Base-by-base conservation (phyloP, 139 green algal genomes). In the Chlamydomonas incerta region DNA sequence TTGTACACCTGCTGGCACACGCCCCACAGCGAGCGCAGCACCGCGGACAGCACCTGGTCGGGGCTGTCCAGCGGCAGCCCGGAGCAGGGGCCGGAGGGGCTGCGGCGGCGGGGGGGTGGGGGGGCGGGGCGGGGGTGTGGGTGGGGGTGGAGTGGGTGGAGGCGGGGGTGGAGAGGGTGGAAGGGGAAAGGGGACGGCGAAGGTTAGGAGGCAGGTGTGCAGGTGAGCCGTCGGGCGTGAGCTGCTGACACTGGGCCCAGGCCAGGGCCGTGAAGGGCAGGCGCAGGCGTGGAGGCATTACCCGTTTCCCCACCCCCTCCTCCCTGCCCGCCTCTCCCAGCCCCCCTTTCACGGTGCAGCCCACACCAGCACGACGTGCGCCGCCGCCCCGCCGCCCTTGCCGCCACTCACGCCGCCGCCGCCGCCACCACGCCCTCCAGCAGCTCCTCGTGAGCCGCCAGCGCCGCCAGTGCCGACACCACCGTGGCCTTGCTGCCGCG, bases 371-470 rank as follows among this genome's bases (percentile, higher is more conserved):
- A n/a, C n/a, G n/a, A n/a, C 52, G 31, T 31, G n/a, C 34, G 8
- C 46, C 60, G 11, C 60, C 24, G 17, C 63, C 17, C 63, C 15
- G 6, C 63, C 63, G 24, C 63, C 63, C 13, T n/a, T n/a, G 11
- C 31, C 5, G 3, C 9, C 66, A 73, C 80, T 68, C 67, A 76
- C 80, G 47, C 52, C 28, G 74, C 26, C 67, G 67, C 67, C 33
- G 80, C 80, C 68, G 66, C 50, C 33, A 85, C 80, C 67, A 85
- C 80, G 13, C 50, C 80, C 20, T 85, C 80, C 47, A 85, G 29
- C 66, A 85, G 80, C 80, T 85, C 80, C 14, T 37, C 17, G 52
- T 76, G 66, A 5, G 80, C 66, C 33, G 57, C 80, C 33, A 85
- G 20, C 50, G 21, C 37, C n/a, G 41, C 80, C 47, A 85, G 80